Conservation (phyloP, 2,329 filamentous ascomycete species). For the Phaeosphaeria sp. region DNA sequence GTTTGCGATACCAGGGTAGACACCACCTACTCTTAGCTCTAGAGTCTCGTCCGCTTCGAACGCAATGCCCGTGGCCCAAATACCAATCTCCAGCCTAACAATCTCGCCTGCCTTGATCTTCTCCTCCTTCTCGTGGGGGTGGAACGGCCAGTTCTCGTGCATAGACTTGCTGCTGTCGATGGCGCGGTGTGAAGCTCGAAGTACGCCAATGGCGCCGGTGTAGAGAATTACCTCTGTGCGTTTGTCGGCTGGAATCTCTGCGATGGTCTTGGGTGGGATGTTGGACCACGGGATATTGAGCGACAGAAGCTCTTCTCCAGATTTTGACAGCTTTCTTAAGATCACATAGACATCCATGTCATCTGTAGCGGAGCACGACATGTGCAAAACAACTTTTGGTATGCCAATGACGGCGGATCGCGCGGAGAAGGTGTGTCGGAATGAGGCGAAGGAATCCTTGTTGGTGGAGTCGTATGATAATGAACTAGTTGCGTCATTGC, state of each 20-base stretch:
- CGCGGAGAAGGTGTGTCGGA: background rate
- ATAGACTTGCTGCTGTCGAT: conserved; percentile 14
- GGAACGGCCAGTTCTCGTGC: conserved; percentile 32
- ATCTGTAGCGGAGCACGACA: conserved; percentile 51
- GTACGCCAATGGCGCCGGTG: conserved; percentile 16
- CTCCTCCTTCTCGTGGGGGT: conserved; percentile 51
- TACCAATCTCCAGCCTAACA: conserved; percentile 28
- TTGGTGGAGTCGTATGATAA: conserved; percentile 9
- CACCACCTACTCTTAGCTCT: conserved; percentile 7
- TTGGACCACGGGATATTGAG: conserved; percentile 50
- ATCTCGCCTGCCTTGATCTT: conserved; percentile 45
- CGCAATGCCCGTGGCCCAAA: conserved; percentile 48
- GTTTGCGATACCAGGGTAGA: conserved; percentile 14
- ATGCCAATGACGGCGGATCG: conserved; percentile 52
- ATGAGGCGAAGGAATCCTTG: background rate
- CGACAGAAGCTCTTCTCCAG: conserved; percentile 50
- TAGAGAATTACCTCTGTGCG: conserved; percentile 3
- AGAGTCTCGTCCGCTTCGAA: conserved; percentile 45
- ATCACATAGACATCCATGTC: conserved; percentile 47
- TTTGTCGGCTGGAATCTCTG: conserved; percentile 17
- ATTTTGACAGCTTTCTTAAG: conserved; percentile 24
- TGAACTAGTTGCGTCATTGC: background rate
- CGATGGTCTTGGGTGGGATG: conserved; percentile 3
- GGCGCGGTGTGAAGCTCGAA: conserved; percentile 20
- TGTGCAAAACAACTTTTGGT: conserved; percentile 56